Percentiles rank a stretch among this genome's conserved stretches.
These are phyloP conservation scores for Phytophthora fragariae DNA, from an alignment of 352 stramenopile species.

Conservation along the genomic window DNA sequence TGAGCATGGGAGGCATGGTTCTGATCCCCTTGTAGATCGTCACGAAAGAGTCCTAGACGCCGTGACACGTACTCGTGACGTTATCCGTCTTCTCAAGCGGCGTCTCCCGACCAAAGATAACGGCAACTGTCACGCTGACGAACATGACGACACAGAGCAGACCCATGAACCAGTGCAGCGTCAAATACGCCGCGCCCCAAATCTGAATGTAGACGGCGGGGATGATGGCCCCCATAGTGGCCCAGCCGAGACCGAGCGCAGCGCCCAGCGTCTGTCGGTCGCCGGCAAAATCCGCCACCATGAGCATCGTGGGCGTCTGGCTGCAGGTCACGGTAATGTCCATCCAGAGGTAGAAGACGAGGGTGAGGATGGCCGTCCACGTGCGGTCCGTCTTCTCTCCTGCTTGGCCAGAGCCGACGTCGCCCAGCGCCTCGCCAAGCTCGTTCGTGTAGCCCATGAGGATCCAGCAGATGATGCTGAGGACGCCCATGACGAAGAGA, in stretches of 20 bases:
- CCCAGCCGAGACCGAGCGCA: conserved; percentile 38
- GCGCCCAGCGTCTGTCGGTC: conserved; percentile 46
- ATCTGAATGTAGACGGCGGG: conserved; percentile 50
- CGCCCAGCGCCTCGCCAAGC: conserved; percentile 34
- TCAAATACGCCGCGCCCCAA: conserved; percentile 47
- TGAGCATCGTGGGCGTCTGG: conserved; percentile 40
- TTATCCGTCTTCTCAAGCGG: conserved; percentile 30
- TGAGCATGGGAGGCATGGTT: conserved; percentile 45
- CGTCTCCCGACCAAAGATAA: conserved; percentile 48
- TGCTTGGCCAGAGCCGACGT: conserved; percentile 31
- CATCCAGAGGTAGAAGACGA: conserved; percentile 60
- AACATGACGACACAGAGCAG: conserved; percentile 50
- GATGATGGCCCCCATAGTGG: conserved; percentile 40
- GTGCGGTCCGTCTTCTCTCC: conserved; percentile 33
- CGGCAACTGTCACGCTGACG: conserved; percentile 30
- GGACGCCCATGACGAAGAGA: conserved; percentile 36
- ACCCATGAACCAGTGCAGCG: conserved; percentile 45
- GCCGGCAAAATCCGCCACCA: conserved; percentile 54
- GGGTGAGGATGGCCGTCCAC: conserved; percentile 39
- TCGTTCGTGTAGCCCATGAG: conserved; percentile 45
- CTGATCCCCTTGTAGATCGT: conserved; percentile 51
- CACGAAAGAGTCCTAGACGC: conserved; percentile 40
- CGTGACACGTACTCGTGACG: conserved; percentile 15
- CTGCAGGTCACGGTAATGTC: conserved; percentile 54
- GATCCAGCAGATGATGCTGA: conserved; percentile 46